A percentile compares a stretch with the other conserved stretches of the same genome.
Conservation (phyloP, 306 rosid genomes). For the Inga leiocalycina region DNA sequence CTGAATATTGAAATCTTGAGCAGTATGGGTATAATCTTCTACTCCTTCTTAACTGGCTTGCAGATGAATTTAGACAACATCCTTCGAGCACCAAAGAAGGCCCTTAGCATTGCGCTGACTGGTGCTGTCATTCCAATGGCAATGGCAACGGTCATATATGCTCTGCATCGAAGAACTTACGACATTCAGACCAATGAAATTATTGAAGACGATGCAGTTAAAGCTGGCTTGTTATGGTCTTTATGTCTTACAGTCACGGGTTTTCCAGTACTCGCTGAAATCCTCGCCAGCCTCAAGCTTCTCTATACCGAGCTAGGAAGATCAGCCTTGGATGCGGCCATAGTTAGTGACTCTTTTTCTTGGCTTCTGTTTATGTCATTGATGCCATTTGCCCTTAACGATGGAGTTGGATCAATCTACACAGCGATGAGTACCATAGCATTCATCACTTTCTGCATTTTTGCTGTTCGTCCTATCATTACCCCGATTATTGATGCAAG, state of each 20-base stretch:
- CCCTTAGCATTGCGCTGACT: constrained; percentile 18
- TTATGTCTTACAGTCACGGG: constrained; percentile 43
- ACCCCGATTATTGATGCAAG: neutral
- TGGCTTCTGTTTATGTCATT: constrained; percentile 46
- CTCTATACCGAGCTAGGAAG: constrained; percentile 46
- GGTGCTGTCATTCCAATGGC: constrained; percentile 42
- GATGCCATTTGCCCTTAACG: constrained; percentile 35
- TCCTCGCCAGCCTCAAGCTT: constrained; percentile 50
- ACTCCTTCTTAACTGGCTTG: constrained; percentile 45
- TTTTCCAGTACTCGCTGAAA: constrained; percentile 46
- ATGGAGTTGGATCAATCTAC: neutral
- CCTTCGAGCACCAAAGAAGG: constrained; percentile 31
- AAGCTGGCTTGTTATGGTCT: constrained; percentile 35
- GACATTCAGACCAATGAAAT: neutral
- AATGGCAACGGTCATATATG: constrained; percentile 8
- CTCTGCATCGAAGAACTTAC: neutral
- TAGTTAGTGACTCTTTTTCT: constrained; percentile 35
- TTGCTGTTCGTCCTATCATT: constrained; percentile 36
- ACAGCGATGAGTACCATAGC: neutral
- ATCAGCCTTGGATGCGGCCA: constrained; percentile 34
- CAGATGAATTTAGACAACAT: constrained; percentile 42
- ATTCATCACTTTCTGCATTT: constrained; percentile 27
- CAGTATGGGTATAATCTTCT: constrained; percentile 37
- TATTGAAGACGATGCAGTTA: neutral
- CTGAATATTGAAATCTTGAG: constrained; percentile 24